Evolutionary conservation across 306 rosid species (phyloP).

Genomic region (Morella rubra): DNA sequence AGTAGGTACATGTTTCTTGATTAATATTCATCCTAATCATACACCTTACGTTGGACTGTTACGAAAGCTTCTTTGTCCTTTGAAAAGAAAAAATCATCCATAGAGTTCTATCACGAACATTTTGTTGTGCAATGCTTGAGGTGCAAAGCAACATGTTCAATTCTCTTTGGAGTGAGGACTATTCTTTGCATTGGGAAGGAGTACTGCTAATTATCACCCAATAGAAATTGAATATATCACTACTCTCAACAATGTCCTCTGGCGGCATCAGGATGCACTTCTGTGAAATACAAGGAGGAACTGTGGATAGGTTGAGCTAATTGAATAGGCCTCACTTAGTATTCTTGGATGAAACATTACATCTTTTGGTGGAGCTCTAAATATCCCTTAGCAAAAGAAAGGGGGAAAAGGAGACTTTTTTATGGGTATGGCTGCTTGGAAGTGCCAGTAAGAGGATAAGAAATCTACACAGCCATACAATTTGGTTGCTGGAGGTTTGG

Average conservation of each 20-base stretch:
- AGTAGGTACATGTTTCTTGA: neutral
- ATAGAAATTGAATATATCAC: neutral
- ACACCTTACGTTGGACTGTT: neutral
- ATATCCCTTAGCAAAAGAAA: neutral
- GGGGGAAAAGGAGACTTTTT: neutral
- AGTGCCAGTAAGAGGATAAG: neutral
- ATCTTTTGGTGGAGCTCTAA: neutral
- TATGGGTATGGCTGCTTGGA: neutral
- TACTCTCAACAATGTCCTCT: no score
- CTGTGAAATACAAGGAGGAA: no score
- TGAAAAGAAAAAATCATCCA: neutral
- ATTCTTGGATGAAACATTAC: no score
- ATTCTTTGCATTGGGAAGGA: neutral
- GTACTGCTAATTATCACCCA: neutral
- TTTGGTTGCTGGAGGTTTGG: neutral
- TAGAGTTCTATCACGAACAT: neutral
- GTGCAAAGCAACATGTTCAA: neutral
- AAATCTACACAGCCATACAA: neutral
- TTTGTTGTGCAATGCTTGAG: neutral
- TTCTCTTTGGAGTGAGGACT: neutral
- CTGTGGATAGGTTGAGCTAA: no score
- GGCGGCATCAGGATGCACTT: no score
- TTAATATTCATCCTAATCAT: neutral
- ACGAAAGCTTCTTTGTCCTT: neutral
- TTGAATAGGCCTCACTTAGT: no score